phyloP scores from a whole-genome alignment of 257 asterid genomes.

The Striga asiatica region DNA sequence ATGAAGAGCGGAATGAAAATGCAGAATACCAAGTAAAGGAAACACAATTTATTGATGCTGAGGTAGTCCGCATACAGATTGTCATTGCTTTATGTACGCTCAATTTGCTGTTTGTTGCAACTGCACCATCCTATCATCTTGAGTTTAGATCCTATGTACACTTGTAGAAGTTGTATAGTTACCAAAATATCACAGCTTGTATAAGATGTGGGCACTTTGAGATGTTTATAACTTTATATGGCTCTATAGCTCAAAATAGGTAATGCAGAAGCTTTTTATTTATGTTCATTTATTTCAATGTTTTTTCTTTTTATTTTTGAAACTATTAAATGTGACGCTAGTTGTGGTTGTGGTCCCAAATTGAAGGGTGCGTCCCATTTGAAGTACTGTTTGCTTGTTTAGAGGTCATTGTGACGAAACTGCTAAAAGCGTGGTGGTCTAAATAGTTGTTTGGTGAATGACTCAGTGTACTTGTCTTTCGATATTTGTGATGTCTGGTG shows the following conservation, averaged over 20 bases:
- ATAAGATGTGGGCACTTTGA: background rate
- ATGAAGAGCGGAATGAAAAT: conserved; percentile 47
- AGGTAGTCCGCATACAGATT: conserved; percentile 22
- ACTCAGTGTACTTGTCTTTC: background rate
- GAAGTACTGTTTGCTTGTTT: background rate
- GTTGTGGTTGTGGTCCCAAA: background rate
- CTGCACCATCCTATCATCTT: background rate
- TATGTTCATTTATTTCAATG: background rate
- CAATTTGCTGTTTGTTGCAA: background rate
- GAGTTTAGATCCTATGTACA: background rate
- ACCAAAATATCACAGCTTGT: background rate
- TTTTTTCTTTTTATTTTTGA: background rate
- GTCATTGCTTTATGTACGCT: background rate
- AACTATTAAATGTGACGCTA: background rate
- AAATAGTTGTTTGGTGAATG: conserved; percentile 1
- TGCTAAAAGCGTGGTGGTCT: background rate
- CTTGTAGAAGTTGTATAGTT: background rate
- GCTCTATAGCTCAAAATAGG: background rate
- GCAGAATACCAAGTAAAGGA: conserved; percentile 61
- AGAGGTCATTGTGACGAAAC: background rate
- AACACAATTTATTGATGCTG: conserved; percentile 76
- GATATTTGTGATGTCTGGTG: background rate
- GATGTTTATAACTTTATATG: background rate
- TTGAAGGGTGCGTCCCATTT: background rate
- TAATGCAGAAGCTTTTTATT: background rate